Evolutionary conservation across 176 grass and related monocot genomes (phyloP).

Genomic region (Luzula sylvatica): DNA sequence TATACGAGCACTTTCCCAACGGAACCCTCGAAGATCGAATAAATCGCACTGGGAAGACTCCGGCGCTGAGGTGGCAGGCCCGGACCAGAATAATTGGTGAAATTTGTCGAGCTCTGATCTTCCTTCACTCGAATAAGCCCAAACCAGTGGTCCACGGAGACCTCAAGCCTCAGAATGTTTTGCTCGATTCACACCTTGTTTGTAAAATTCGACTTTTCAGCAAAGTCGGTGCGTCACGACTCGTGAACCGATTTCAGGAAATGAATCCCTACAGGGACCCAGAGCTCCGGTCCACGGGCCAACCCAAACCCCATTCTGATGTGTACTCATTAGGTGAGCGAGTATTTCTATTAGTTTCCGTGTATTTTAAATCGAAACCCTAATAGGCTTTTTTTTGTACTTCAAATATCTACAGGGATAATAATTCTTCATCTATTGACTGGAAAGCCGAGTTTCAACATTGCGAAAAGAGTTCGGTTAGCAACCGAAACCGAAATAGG

Average conservation of each 20-base stretch:
- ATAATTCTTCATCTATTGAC: conserved; percentile 77
- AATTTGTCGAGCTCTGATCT: conserved; percentile 45
- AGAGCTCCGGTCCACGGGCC: conserved; percentile 31
- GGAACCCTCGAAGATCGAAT: conserved; percentile 49
- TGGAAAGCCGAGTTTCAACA: conserved; percentile 32
- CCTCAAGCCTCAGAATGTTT: conserved; percentile 64
- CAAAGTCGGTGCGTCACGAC: conserved; percentile 18
- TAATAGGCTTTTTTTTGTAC: too few species aligned
- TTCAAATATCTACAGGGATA: conserved; percentile 13
- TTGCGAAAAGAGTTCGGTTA: conserved; percentile 32
- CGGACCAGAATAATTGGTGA: conserved; percentile 45
- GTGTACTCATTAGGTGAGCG: conserved; percentile 35
- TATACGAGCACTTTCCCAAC: conserved; percentile 25
- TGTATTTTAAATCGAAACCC: too few species aligned
- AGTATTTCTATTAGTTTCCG: too few species aligned
- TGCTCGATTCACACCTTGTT: conserved; percentile 39
- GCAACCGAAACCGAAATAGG: conserved; percentile 22
- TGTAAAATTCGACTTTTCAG: conserved; percentile 59
- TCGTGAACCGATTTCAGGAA: conserved; percentile 12
- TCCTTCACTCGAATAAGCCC: conserved; percentile 63
- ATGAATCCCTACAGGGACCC: conserved; percentile 31
- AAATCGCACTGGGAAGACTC: conserved; percentile 10
- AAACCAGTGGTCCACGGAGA: conserved; percentile 64
- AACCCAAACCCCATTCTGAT: conserved; percentile 37
- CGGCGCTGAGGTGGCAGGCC: conserved; percentile 43